Evolutionary conservation across 192 early-diverging fungal species (phyloP), one percentile per base, ranked within the genome.

Genomic region (Backusella mclennaniae): DNA sequence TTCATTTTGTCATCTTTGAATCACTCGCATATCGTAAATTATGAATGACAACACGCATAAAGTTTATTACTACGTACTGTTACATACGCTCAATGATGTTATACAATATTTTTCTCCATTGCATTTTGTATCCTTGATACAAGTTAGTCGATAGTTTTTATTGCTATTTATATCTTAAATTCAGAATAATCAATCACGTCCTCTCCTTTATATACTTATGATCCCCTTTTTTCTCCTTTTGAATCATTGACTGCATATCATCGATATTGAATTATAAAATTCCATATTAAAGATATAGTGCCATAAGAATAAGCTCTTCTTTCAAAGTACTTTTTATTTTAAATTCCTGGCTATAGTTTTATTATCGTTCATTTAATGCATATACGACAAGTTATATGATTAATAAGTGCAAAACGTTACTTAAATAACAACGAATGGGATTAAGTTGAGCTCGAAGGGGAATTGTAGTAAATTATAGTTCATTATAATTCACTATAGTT

Each of bases 1-100:
- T 63, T 63, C 56, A 63, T 63, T 63, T 63, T 63, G 56, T 63
- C 56, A 63, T 63, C 23, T 29, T 63, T 63, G 56, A 14, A 63
- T 63, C 56, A 63, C 26, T 63, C 56, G 56, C 56, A 63, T 63
- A 63, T 0, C 26, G 26, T 14, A 63, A 9, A 63, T 29, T 12
- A 11, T 14, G 56, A 63, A 63, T 63, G 56, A 26, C 56, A 63
- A 63, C 56, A 63, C 56, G 56, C 56, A 29, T 63, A 63, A 63
- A 26, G 21, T 63, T 63, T 63, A 63, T 23, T 63, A 29, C 9
- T 26, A 29, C 3, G 29, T 29, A 14, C 26, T 29, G 23, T 5
- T 12, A 63, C 56, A 29, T 29, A 29, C 56, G 11, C 56, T 63
- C 26, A 7, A 63, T 63, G 56, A 63, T 63, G 56, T 63, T 63